Base-by-base conservation (phyloP, 768 basidiomycete genomes). In the Trichaptum fuscoviolaceum region DNA sequence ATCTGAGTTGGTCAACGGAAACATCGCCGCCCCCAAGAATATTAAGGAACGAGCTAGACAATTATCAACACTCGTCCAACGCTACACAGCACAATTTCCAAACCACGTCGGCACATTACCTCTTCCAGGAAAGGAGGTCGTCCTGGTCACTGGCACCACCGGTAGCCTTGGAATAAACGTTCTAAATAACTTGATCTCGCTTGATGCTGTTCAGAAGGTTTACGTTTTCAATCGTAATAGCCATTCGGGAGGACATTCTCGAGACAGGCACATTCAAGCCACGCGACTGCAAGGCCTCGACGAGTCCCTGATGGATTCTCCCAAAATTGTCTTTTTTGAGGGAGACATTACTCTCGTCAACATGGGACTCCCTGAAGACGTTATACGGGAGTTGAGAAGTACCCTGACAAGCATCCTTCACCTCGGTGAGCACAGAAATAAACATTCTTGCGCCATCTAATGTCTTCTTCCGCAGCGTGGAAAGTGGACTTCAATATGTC, bases 81-180 rank as follows among this genome's bases (percentile, higher is more conserved):
- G 80, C 69, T 80, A 84, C 68, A 75, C 23, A 70, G 58, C 4
- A 66, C 69, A 64, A 60, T 77, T 64, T 35, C 69, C 42, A 62
- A 66, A 20, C 58, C 67, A 23, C 67, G 68, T 17, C 35, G 24
- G 59, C 3, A 61, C 30, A 18, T 25, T 18, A 24, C 59, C 42
- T 12, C 23, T 17, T 9, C 25, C 25, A 12, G 23, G n/a, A 26
- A 69, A 70, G 24, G 69, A 71, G 6, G 73, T 76, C 17, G 73
- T 78, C 12, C 67, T 80, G 1, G 67, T 82, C 35, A 82, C 82
- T 2, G 81, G 82, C 15, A 77, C 80, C 0, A 82, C 81, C 7
- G 82, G 81, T 8, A 76, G 75, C 15, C 74, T 82, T 0, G 81
- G 82, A n/a, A 76, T 78, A 1, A 75, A 77, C 63, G 63, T 80